Evolutionary conservation across 345 rosid species (phyloP).

Genomic region (Hirschfeldia incana): DNA sequence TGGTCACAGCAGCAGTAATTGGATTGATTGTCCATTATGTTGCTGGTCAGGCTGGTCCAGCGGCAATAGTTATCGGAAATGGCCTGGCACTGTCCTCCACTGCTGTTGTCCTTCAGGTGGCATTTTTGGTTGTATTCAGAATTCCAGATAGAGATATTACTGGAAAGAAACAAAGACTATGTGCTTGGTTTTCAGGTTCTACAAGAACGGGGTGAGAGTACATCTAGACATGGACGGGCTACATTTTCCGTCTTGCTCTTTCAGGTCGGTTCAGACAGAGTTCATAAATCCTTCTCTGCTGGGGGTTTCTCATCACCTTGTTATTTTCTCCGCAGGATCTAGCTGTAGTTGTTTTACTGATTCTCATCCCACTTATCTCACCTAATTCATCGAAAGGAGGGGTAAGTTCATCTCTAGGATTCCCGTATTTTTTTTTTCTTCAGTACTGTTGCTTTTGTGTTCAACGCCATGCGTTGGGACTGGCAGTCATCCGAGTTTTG

Average conservation of each 20-base stretch:
- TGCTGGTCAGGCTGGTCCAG: conserved; percentile 86
- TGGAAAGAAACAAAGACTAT: neutral
- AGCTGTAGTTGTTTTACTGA: conserved; percentile 96
- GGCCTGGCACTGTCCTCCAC: conserved; percentile 97
- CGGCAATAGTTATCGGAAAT: conserved; percentile 94
- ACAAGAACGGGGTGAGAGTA: conserved; percentile 98
- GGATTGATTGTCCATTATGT: conserved; percentile 81
- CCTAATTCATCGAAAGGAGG: conserved; percentile 99
- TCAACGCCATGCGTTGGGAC: neutral
- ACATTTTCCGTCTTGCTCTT: conserved; percentile 96
- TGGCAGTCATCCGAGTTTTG: neutral
- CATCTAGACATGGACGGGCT: conserved; percentile 99
- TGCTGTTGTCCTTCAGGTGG: conserved; percentile 96
- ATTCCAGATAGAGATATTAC: neutral
- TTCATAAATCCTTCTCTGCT: neutral
- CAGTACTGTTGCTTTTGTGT: conserved; percentile 12
- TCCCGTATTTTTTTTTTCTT: neutral
- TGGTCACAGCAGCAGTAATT: conserved; percentile 85
- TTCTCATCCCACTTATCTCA: conserved; percentile 96
- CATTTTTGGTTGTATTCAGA: conserved; percentile 19
- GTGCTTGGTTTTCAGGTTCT: conserved; percentile 64
- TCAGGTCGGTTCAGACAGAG: conserved; percentile 58
- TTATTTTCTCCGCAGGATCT: conserved; percentile 64
- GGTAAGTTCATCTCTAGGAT: conserved; percentile 51
- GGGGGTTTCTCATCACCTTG: conserved; percentile 30